Evolutionary conservation across 495 filamentous ascomycete species (phyloP), one percentile per base, ranked within the genome.

Genomic region (Podospora tetraspora): DNA sequence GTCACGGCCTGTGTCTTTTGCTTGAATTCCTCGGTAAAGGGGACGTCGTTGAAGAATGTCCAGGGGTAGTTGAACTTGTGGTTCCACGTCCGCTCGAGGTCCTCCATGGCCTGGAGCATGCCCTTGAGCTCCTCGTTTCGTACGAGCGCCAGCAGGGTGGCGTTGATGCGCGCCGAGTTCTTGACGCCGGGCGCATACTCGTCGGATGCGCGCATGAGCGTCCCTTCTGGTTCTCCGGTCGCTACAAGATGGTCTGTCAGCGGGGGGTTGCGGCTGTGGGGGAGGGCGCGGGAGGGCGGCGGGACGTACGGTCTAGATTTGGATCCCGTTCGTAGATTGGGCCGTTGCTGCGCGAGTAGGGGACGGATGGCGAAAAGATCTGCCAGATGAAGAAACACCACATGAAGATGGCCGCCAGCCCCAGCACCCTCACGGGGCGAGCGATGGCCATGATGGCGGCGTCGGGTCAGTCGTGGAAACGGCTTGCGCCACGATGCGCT

Each of bases 51-150:
- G 83, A 99, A 94, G 80, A 99, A 98, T 60, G 93, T 97, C 90
- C 95, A 99, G 19, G 96, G 96, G 78, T 98, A 99, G 80, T 99
- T 98, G 85, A 98, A 99, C 76, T 98, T 99, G 82, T 87, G 84
- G 76, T 99, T 99, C 92, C 93, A 99, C 9, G 94, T 97, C 69
- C 92, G 80, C 79, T 99, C 96, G 63, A 98, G 83, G 76, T 98
- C 94, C 57, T 80, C 79, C 90, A 99, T 99, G 7, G 91, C 89
- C 72, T 88, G 86, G 27, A 99, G 78, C 84, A 98, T 89, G 16
- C 90, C 91, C 25, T 87, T 77, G 10, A 97, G 74, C 80, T 99
- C 96, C 71, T 90, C 87, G 73, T 99, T 98, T 63, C 96, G 89
- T 56, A 98, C 96, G 23, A 99, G 85, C n/a, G 92, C 88, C 70